Evolutionary conservation across 2,329 filamentous ascomycete genomes (phyloP).

Genomic region (Epichloe baconii): DNA sequence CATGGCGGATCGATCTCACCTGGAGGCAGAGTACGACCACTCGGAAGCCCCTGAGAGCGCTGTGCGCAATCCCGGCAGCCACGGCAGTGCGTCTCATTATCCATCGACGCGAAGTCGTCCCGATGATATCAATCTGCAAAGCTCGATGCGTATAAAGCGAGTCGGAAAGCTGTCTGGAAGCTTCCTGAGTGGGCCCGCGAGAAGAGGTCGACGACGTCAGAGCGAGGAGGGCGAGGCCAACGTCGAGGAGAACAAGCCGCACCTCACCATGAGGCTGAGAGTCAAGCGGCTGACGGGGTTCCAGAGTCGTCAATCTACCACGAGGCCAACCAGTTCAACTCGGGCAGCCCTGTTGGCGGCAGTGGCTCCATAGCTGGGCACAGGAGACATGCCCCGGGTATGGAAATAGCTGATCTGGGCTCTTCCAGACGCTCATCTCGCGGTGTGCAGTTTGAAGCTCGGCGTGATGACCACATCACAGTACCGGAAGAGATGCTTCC

Average conservation of each 20-base stretch:
- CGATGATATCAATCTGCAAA: conserved; percentile 56
- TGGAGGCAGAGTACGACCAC: conserved; percentile 33
- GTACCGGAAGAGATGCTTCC: conserved; percentile 8
- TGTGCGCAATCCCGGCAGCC: conserved; percentile 32
- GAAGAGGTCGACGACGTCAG: conserved; percentile 55
- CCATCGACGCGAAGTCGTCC: conserved; percentile 36
- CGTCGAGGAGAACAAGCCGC: conserved; percentile 26
- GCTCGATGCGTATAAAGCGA: conserved; percentile 66
- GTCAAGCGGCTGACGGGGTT: conserved; percentile 25
- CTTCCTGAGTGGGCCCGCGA: conserved; percentile 68
- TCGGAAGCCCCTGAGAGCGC: conserved; percentile 37
- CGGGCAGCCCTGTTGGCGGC: conserved; percentile 45
- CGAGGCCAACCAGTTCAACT: conserved; percentile 33
- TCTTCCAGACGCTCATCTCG: conserved; percentile 20
- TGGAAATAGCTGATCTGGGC: conserved; percentile 20
- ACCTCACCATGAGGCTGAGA: conserved; percentile 29
- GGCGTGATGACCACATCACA: conserved; percentile 11
- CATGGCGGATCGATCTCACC: conserved; percentile 18
- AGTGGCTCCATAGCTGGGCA: conserved; percentile 29
- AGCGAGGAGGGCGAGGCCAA: conserved; percentile 48
- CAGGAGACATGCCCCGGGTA: conserved; percentile 25
- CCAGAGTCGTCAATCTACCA: conserved; percentile 32
- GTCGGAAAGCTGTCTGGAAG: conserved; percentile 62
- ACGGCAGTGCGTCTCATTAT: conserved; percentile 41
- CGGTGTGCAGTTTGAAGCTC: conserved; percentile 9